Percentiles rank a stretch among this genome's conserved stretches.
phyloP scores from a whole-genome alignment of 2,329 filamentous ascomycete species.

The Xylariales sp. region DNA sequence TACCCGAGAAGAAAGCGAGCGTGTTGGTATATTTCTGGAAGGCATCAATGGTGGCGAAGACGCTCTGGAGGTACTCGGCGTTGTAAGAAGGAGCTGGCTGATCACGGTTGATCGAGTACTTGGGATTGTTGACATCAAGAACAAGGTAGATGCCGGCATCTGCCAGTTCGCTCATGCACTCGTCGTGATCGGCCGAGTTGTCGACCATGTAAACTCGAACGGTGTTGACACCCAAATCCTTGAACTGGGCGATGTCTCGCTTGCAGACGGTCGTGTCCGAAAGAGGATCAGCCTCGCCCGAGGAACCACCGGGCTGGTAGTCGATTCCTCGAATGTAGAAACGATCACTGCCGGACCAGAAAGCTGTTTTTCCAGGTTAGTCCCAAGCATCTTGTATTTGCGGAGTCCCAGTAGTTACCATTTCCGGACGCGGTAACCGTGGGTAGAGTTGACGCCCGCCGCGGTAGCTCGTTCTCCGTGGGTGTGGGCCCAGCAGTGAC shows the following conservation, averaged over 20 bases:
- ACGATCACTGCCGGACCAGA: constrained; percentile 47
- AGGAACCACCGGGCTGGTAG: constrained; percentile 59
- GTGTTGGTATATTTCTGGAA: constrained; percentile 84
- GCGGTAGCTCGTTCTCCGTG: constrained; percentile 41
- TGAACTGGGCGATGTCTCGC: constrained; percentile 77
- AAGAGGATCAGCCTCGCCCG: constrained; percentile 64
- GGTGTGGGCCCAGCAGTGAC: constrained; percentile 46
- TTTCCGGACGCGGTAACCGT: constrained; percentile 52
- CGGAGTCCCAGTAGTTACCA: too few species aligned
- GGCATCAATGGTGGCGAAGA: constrained; percentile 84
- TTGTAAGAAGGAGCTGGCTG: constrained; percentile 78
- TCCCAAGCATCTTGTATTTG: too few species aligned
- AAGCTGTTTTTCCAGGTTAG: constrained; percentile 36
- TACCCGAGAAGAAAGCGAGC: constrained; percentile 78
- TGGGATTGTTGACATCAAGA: constrained; percentile 83
- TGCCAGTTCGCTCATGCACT: constrained; percentile 76
- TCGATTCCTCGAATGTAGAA: constrained; percentile 59
- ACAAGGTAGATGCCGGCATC: constrained; percentile 90
- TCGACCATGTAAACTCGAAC: constrained; percentile 91
- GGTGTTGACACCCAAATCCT: constrained; percentile 83
- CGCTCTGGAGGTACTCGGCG: constrained; percentile 71
- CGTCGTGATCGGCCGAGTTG: constrained; percentile 75
- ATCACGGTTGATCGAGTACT: constrained; percentile 80
- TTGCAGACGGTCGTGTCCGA: constrained; percentile 65
- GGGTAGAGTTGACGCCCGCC: constrained; percentile 46